Base-by-base conservation (phyloP, 2,329 filamentous ascomycete species). In the Sporothrix inflata region DNA sequence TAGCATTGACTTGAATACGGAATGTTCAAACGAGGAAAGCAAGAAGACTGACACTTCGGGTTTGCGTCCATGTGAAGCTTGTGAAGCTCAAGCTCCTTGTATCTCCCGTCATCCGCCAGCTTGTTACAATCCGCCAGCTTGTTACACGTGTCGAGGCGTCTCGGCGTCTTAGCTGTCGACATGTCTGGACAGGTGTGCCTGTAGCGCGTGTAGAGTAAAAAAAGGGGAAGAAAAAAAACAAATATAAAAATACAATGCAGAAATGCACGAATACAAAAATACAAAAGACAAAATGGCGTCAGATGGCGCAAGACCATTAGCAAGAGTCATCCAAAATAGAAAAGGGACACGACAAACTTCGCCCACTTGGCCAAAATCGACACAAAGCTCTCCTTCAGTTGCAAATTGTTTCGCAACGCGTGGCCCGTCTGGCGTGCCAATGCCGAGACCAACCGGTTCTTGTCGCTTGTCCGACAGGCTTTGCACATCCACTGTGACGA, bases 261-360 rank as follows among this genome's bases (percentile, higher is more conserved):
- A 5, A 14, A 45, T n/a, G n/a, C n/a, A n/a, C n/a, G 8, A 57
- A 30, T 16, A 71, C n/a, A 27, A 1, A 2, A 21, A 40, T n/a
- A 40, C 24, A 53, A n/a, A 40, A 49, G 19, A 47, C 51, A 27
- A 27, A 63, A 72, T 72, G 70, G 63, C 70, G 70, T 71, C 70
- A 71, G 63, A 71, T 71, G 61, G 70, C 61, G 70, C 70, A 60
- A 71, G 45, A 38, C n/a, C 8, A 19, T 24, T 7, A 51, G 21
- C 45, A 47, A 57, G n/a, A 65, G 40, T 65, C 61, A 30, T 65
- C 40, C 11, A 16, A 45, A 45, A 45, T 45, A 45, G 42, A 45
- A 45, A 16, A 12, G 11, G 42, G 9, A 11, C 42, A 16, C 16
- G 11, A 16, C 42, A 45, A 11, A 12, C 4, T 7, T 45, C 11